These are phyloP conservation scores for Termitomyces sp. DNA, from an alignment of 768 basidiomycete species.

Conservation along the genomic window DNA sequence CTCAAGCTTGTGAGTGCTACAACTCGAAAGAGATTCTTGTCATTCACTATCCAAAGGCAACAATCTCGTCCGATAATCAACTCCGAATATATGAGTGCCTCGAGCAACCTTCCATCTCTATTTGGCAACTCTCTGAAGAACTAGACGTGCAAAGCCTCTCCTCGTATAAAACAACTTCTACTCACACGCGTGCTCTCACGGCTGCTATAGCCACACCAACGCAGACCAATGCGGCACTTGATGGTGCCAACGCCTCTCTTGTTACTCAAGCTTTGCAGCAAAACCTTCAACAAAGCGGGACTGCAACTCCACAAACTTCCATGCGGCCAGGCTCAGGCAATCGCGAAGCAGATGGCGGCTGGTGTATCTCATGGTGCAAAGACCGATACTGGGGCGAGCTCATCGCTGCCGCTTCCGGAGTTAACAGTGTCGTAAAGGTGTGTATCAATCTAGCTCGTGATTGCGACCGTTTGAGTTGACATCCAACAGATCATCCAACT, in stretches of 20 bases:
- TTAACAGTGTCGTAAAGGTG: slow-evolving; percentile 74
- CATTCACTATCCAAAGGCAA: slow-evolving; percentile 50
- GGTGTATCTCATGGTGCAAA: slow-evolving; percentile 94
- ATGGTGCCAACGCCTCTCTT: slow-evolving; percentile 52
- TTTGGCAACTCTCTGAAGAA: slow-evolving; percentile 74
- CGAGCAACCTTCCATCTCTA: slow-evolving; percentile 66
- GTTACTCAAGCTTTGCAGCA: slow-evolving; percentile 65
- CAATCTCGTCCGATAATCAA: slow-evolving; percentile 82
- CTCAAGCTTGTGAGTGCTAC: slow-evolving; percentile 68
- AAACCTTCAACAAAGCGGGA: slow-evolving; percentile 27
- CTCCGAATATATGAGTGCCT: slow-evolving; percentile 90
- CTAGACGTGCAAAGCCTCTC: slow-evolving; percentile 65
- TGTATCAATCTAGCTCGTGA: slow-evolving; percentile 5
- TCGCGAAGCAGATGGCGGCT: slow-evolving; percentile 85
- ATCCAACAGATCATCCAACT: slow-evolving; percentile 65
- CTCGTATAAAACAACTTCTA: slow-evolving; percentile 32
- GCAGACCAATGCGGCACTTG: slow-evolving; percentile 50
- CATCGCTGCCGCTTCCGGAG: slow-evolving; percentile 72
- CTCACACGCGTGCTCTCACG: slow-evolving; percentile 44
- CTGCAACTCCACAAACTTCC: slow-evolving; percentile 10
- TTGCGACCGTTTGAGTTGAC: background rate
- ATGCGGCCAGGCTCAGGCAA: slow-evolving; percentile 39
- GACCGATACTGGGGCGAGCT: slow-evolving; percentile 95
- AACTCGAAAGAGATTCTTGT: background rate
- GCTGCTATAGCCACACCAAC: slow-evolving; percentile 68